These are phyloP conservation scores for Aspergillus brunneoviolaceus DNA, from an alignment of 2,329 filamentous ascomycete species.

Conservation along the genomic window DNA sequence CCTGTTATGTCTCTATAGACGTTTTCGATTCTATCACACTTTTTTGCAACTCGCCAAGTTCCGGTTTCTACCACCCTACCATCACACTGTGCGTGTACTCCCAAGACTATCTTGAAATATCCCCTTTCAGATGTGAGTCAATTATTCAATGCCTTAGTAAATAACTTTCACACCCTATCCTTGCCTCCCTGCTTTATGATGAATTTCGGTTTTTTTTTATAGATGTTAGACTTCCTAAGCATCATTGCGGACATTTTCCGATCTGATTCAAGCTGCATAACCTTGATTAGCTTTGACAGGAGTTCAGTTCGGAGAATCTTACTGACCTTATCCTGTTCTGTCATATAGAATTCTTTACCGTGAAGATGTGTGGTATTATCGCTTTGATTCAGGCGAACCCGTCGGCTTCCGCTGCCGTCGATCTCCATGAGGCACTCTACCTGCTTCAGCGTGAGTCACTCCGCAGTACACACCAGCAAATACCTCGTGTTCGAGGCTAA, in stretches of 20 bases:
- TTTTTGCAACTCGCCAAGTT: conserved; percentile 10
- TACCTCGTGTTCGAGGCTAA: conserved; percentile 23
- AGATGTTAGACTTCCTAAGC: conserved; percentile 53
- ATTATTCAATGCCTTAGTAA: conserved; percentile 18
- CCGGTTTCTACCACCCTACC: conserved; percentile 17
- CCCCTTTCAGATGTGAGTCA: conserved; percentile 20
- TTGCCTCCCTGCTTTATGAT: conserved; percentile 32
- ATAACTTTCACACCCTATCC: conserved; percentile 2
- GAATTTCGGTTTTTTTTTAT: conserved; percentile 44
- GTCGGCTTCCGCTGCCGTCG: conserved; percentile 55
- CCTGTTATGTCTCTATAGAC: conserved; percentile 24
- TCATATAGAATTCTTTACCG: conserved; percentile 23
- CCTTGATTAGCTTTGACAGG: conserved; percentile 13
- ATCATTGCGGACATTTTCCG: conserved; percentile 43
- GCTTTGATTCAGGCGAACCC: conserved; percentile 61
- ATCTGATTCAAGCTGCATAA: conserved; percentile 26
- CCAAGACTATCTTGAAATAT: conserved; percentile 4
- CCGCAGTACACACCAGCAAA: neutral
- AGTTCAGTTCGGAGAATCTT: conserved; percentile 10
- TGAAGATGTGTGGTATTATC: conserved; percentile 61
- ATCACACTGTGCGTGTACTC: conserved; percentile 18
- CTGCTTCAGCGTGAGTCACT: conserved; percentile 58
- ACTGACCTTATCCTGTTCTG: conserved; percentile 17
- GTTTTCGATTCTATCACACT: conserved; percentile 12
- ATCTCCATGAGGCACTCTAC: conserved; percentile 71